A percentile compares a stretch with the other conserved stretches of the same genome.
Conservation (phyloP, 352 stramenopile genomes). For the Thalassiosira livingstoniorum region DNA sequence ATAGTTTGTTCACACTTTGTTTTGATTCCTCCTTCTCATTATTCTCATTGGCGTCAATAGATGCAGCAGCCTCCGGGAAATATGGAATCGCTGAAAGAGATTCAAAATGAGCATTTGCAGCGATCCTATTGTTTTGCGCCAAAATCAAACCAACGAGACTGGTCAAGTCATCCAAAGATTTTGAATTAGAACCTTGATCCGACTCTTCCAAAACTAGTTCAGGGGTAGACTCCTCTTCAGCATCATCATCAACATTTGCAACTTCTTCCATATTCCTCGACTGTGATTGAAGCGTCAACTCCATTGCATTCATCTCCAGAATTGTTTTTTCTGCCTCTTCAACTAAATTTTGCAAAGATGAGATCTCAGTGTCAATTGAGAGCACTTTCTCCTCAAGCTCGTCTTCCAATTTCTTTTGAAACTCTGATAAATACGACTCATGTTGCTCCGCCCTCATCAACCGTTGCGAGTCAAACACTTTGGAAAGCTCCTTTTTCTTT, state of each 20-base stretch:
- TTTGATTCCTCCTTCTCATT: conserved; percentile 31
- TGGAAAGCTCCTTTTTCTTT: conserved; percentile 14
- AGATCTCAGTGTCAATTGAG: conserved; percentile 38
- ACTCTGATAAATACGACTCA: background rate
- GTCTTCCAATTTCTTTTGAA: conserved; percentile 37
- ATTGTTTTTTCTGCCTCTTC: conserved; percentile 43
- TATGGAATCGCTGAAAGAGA: conserved; percentile 57
- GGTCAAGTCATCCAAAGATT: conserved; percentile 56
- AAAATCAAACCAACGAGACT: conserved; percentile 65
- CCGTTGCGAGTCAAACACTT: conserved; percentile 15
- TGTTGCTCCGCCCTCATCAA: conserved; percentile 16
- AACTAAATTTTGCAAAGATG: conserved; percentile 16
- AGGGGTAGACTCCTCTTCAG: background rate
- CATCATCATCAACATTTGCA: background rate
- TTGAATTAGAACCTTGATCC: too few species aligned
- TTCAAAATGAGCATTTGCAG: conserved; percentile 66
- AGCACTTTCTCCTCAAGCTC: conserved; percentile 22
- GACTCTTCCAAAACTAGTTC: conserved; percentile 17
- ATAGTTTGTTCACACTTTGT: conserved; percentile 29
- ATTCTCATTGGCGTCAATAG: conserved; percentile 20
- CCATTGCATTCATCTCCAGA: conserved; percentile 16
- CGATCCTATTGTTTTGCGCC: conserved; percentile 69
- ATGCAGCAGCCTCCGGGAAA: conserved; percentile 37
- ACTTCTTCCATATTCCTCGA: background rate
- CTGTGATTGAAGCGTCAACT: background rate